phyloP scores from a whole-genome alignment of 2,329 filamentous ascomycete genomes.

The Aspergillus neotritici region DNA sequence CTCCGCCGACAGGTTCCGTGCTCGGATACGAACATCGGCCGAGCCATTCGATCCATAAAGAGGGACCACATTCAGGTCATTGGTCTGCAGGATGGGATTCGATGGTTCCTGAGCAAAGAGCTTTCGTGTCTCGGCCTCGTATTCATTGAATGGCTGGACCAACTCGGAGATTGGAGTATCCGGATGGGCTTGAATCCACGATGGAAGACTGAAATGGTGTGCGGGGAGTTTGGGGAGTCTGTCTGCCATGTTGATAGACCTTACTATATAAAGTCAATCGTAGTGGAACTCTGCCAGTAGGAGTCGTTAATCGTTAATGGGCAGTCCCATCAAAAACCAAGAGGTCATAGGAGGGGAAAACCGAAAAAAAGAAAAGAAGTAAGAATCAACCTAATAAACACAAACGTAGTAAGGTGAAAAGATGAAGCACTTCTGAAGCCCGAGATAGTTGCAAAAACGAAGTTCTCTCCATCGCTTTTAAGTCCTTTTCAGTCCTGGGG shows the following conservation, averaged over 20 bases:
- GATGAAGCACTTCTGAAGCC: no score
- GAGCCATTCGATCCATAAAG: conserved; percentile 25
- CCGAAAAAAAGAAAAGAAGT: no score
- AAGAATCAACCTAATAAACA: no score
- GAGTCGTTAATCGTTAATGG: no score
- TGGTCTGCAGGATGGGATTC: conserved; percentile 24
- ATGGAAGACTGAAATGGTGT: conserved; percentile 24
- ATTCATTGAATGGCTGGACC: conserved; percentile 33
- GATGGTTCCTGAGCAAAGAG: conserved; percentile 37
- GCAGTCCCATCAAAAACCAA: no score
- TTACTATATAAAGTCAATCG: no score
- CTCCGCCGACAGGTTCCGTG: conserved; percentile 29
- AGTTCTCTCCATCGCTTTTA: no score
- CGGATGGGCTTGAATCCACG: conserved; percentile 21
- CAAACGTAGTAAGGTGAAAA: no score
- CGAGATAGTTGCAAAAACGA: no score
- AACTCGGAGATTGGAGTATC: conserved; percentile 24
- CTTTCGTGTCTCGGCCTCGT: conserved; percentile 32
- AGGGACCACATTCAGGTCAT: conserved; percentile 31
- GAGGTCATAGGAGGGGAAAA: no score
- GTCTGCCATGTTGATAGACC: conserved; percentile 4
- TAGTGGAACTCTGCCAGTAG: no score
- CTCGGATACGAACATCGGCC: conserved; percentile 24
- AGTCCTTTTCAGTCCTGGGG: no score
- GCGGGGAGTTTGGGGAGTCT: conserved; percentile 24